phyloP scores from a whole-genome alignment of 2,329 filamentous ascomycete species.

The Cladosporium sp. region DNA sequence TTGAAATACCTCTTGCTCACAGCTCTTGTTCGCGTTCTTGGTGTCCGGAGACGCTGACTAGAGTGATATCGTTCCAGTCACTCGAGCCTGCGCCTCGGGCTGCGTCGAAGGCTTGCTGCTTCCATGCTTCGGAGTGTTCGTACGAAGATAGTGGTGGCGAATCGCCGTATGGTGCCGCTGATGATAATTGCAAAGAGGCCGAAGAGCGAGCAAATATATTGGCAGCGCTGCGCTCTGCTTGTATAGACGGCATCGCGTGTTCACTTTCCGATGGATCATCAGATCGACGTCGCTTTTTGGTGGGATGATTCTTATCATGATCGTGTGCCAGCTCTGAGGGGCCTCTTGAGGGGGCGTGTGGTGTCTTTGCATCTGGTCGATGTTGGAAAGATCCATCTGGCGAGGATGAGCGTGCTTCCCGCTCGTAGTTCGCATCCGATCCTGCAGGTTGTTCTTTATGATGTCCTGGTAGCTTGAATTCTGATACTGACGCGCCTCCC shows the following conservation, averaged over 20 bases:
- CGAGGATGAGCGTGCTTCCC: not conserved
- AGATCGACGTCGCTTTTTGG: not conserved
- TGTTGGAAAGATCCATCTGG: not conserved
- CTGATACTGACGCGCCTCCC: not conserved
- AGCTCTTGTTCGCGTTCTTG: constrained; percentile 32
- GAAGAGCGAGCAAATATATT: no score
- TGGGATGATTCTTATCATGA: not conserved
- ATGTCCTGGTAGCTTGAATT: not conserved
- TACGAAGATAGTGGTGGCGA: not conserved
- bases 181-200: not conserved
- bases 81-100: constrained; percentile 23
- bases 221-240: not conserved
- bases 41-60: constrained; percentile 33
- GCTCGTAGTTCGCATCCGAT: not conserved
- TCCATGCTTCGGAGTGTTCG: constrained; percentile 24
- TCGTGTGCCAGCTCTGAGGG: not conserved
- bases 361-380: not conserved
- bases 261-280: not conserved
- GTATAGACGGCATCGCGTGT: not conserved
- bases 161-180: not conserved
- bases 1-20: constrained; percentile 6
- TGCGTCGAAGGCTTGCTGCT: constrained; percentile 30
- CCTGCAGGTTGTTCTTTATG: not conserved
- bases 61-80: constrained; percentile 29
- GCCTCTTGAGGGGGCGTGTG: not conserved